phyloP scores from a whole-genome alignment of 495 filamentous ascomycete genomes.

The Cairneyella variabilis region DNA sequence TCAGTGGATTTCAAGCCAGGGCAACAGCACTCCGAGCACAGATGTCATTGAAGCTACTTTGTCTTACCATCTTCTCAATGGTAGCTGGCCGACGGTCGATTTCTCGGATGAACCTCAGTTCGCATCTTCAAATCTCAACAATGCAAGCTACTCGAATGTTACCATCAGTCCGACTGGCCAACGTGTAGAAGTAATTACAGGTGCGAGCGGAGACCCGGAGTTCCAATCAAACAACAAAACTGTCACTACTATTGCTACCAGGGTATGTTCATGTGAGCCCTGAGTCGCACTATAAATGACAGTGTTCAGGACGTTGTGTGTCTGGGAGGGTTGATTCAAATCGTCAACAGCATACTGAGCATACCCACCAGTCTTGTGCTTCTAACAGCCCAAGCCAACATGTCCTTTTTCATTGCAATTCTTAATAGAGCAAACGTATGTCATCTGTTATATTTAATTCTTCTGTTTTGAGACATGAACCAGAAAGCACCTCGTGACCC shows the following conservation, averaged over 20 bases:
- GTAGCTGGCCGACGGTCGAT: background rate
- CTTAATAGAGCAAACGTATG: no score
- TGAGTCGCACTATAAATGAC: background rate
- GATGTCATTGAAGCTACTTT: background rate
- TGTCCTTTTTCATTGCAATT: background rate
- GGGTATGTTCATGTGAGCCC: background rate
- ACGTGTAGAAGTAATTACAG: background rate
- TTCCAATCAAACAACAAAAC: background rate
- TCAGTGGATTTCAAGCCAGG: background rate
- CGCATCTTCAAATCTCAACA: background rate
- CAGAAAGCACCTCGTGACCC: background rate
- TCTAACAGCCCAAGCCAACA: background rate
- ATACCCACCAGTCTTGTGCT: conserved; percentile 3
- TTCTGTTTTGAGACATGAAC: no score
- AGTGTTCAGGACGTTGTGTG: background rate
- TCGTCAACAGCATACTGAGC: background rate
- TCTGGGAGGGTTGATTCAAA: conserved; percentile 4
- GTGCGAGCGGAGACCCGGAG: background rate
- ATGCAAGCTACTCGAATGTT: conserved; percentile 7
- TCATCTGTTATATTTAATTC: no score
- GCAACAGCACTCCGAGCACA: background rate
- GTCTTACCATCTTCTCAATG: conserved; percentile 1
- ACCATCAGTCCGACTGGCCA: conserved; percentile 8
- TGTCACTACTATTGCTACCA: background rate
- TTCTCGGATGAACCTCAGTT: conserved; percentile 6